Conservation (phyloP, 176 grass and related monocot genomes). For the Lolium multiflorum region DNA sequence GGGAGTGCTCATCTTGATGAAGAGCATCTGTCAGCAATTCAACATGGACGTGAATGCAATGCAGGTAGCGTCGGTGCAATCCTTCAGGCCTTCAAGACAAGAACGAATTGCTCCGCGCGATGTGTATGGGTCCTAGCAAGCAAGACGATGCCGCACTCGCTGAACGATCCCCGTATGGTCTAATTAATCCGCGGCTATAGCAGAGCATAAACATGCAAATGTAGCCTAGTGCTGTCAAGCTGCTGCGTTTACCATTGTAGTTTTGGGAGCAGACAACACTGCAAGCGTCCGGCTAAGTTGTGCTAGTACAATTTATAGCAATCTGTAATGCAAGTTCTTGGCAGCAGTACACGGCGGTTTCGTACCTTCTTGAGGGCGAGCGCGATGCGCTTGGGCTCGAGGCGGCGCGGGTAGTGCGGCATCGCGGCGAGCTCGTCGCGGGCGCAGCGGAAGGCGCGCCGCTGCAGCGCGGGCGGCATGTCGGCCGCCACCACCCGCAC, state of each 20-base stretch:
- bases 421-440: slow-evolving; percentile 77
- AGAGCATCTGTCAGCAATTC: neutral
- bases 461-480: slow-evolving; percentile 79
- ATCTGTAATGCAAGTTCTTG: neutral
- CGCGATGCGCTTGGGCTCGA: slow-evolving; percentile 88
- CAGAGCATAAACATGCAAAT: neutral
- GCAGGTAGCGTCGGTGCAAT: too few relatives aligned
- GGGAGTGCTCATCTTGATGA: too few relatives aligned
- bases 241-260: neutral
- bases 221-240: neutral
- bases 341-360: too few relatives aligned
- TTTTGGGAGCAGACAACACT: neutral
- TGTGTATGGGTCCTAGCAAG: neutral
- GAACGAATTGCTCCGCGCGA: too few relatives aligned
- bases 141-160: slow-evolving; percentile 1
- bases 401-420: slow-evolving; percentile 62
- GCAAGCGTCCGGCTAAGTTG: neutral
- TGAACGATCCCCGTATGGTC: neutral
- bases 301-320: neutral
- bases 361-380: slow-evolving; percentile 6
- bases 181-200: neutral
- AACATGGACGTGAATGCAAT: neutral
- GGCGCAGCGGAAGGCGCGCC: slow-evolving; percentile 77
- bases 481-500: slow-evolving; percentile 77
- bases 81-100: too few relatives aligned